phyloP scores from a whole-genome alignment of 2,329 filamentous ascomycete genomes.

The Akanthomyces muscarius region DNA sequence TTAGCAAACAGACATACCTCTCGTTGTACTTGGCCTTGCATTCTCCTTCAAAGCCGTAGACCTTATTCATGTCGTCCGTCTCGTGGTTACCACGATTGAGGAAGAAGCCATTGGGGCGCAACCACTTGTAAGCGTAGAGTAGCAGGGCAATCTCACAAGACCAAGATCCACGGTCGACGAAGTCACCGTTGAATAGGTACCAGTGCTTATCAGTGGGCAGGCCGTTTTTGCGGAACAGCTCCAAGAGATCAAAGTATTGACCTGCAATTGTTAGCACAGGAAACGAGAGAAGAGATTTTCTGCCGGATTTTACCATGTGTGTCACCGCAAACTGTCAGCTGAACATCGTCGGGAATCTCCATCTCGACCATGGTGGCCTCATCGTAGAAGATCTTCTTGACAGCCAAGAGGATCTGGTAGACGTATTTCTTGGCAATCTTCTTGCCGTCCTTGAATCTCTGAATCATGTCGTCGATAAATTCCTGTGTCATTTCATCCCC shows the following conservation, averaged over 20 bases:
- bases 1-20: constrained; percentile 37
- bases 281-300: not conserved
- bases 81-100: constrained; percentile 98
- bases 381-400: constrained; percentile 83
- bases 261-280: constrained; percentile 47
- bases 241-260: constrained; percentile 95
- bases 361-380: constrained; percentile 98
- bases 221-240: constrained; percentile 91
- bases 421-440: constrained; percentile 95
- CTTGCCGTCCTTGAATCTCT: constrained; percentile 94
- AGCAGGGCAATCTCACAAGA: constrained; percentile 94
- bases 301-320: constrained; percentile 72
- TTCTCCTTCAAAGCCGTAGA: constrained; percentile 97
- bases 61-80: constrained; percentile 98
- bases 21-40: constrained; percentile 98
- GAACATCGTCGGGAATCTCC: constrained; percentile 69
- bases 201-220: constrained; percentile 79
- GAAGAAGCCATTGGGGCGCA: constrained; percentile 84
- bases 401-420: constrained; percentile 89
- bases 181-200: constrained; percentile 98
- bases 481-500: constrained; percentile 87
- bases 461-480: constrained; percentile 96
- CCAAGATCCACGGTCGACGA: constrained; percentile 96
- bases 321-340: constrained; percentile 92
- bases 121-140: constrained; percentile 95